Evolutionary conservation across 805 yeast species (phyloP).

Genomic region (Candida silvatica): DNA sequence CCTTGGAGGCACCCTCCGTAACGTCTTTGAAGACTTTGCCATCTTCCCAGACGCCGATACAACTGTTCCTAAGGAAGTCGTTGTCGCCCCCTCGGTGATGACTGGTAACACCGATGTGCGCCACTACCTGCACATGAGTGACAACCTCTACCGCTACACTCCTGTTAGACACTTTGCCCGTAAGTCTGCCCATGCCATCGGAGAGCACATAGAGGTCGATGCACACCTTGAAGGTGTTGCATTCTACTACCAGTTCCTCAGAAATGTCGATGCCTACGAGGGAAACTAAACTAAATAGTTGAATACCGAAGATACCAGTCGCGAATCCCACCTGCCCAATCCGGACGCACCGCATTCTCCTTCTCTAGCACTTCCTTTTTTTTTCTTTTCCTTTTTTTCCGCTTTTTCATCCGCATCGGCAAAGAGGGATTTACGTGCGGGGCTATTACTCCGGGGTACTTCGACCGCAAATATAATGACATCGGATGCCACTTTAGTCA

Average conservation of each 20-base stretch:
- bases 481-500: no score
- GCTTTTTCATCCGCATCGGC: not conserved
- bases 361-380: not conserved
- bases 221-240: slow-evolving; percentile 5
- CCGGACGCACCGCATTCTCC: not conserved
- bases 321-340: not conserved
- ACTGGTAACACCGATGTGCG: slow-evolving; percentile 58
- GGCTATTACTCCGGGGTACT: no score
- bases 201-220: slow-evolving; percentile 4
- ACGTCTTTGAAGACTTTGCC: slow-evolving; percentile 41
- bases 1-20: slow-evolving; percentile 44
- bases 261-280: slow-evolving; percentile 1
- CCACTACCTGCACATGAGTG: slow-evolving; percentile 46
- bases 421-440: not conserved
- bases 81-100: slow-evolving; percentile 39
- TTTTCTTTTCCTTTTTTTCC: not conserved
- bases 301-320: not conserved
- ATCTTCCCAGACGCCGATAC: slow-evolving; percentile 20
- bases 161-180: slow-evolving; percentile 1
- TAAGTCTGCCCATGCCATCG: slow-evolving; percentile 4
- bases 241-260: slow-evolving; percentile 2
- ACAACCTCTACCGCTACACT: slow-evolving; percentile 41
- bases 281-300: not conserved
- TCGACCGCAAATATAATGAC: no score
- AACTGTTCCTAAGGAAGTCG: slow-evolving; percentile 7